Percentiles rank a stretch among this genome's conserved stretches.
phyloP scores from a whole-genome alignment of 2,329 filamentous ascomycete genomes.

The Trichocomaceae sp. region DNA sequence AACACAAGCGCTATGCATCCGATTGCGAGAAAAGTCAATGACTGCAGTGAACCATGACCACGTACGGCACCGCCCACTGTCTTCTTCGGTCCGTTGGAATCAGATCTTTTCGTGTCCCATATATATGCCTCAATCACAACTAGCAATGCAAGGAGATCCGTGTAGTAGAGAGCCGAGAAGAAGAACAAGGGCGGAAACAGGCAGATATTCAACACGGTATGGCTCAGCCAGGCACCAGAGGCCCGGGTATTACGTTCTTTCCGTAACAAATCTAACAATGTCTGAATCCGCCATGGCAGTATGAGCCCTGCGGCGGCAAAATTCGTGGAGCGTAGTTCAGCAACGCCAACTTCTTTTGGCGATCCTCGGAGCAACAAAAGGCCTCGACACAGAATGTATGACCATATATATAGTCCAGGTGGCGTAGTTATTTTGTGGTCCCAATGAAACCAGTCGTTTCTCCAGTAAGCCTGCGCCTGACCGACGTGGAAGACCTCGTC shows the following conservation, averaged over 20 bases:
- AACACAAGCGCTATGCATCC: slow-evolving; percentile 66
- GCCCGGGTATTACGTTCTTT: slow-evolving; percentile 25
- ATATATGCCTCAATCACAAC: slow-evolving; percentile 66
- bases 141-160: slow-evolving; percentile 76
- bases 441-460: slow-evolving; percentile 68
- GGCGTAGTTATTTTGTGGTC: slow-evolving; percentile 97
- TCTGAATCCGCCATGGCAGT: slow-evolving; percentile 48
- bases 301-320: slow-evolving; percentile 29
- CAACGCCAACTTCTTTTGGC: slow-evolving; percentile 28
- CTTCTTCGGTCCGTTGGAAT: slow-evolving; percentile 12
- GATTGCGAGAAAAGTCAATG: slow-evolving; percentile 43
- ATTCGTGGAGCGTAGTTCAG: slow-evolving; percentile 34
- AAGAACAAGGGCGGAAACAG: slow-evolving; percentile 91
- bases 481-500: slow-evolving; percentile 62
- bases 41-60: slow-evolving; percentile 18
- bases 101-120: slow-evolving; percentile 36
- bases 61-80: slow-evolving; percentile 4
- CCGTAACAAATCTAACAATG: slow-evolving; percentile 44
- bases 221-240: slow-evolving; percentile 29
- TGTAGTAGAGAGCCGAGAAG: slow-evolving; percentile 93
- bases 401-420: slow-evolving; percentile 64
- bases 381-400: slow-evolving; percentile 41
- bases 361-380: slow-evolving; percentile 21
- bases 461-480: slow-evolving; percentile 82
- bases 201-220: slow-evolving; percentile 64